A percentile compares a stretch with the other conserved stretches of the same genome.
Evolutionary conservation across 768 basidiomycete genomes (phyloP).

Genomic region (Tricholoma saponaceum): DNA sequence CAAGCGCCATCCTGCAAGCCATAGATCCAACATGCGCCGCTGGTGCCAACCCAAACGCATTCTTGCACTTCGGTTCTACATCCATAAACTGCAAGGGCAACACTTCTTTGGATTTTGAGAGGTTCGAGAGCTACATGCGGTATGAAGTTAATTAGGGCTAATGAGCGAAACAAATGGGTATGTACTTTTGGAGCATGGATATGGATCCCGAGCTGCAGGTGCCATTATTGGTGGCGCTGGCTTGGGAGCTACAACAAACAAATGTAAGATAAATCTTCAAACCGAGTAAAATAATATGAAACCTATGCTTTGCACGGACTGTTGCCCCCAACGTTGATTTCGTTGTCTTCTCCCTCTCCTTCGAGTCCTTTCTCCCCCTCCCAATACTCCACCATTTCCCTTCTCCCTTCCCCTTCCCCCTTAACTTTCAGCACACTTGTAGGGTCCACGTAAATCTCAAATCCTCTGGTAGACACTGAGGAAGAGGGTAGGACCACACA

Average conservation of each 20-base stretch:
- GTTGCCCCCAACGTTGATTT: slow-evolving; percentile 30
- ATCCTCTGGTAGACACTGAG: slow-evolving; percentile 38
- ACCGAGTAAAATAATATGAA: neutral
- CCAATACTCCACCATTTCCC: slow-evolving; percentile 85
- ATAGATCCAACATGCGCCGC: too few species aligned
- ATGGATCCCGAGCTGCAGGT: slow-evolving; percentile 14
- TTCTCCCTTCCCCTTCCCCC: slow-evolving; percentile 26
- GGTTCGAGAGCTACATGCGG: slow-evolving; percentile 44
- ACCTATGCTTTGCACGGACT: slow-evolving; percentile 41
- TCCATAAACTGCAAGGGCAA: slow-evolving; percentile 52
- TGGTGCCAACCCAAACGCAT: too few species aligned
- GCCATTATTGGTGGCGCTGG: slow-evolving; percentile 18
- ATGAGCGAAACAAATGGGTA: neutral
- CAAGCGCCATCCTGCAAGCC: too few species aligned
- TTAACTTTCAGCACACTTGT: slow-evolving; percentile 41
- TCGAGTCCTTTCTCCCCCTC: slow-evolving; percentile 66
- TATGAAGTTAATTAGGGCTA: neutral
- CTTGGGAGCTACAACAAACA: slow-evolving; percentile 30
- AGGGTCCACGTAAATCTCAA: slow-evolving; percentile 73
- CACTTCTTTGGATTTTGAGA: slow-evolving; percentile 26
- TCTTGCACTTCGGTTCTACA: too few species aligned
- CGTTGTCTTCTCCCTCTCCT: slow-evolving; percentile 39
- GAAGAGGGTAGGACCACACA: slow-evolving; percentile 37
- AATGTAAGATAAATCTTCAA: too few species aligned
- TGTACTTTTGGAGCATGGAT: slow-evolving; percentile 37